These are phyloP conservation scores for Wickerhamiella allomyrinae DNA, from an alignment of 805 yeast genomes.

Conservation along the genomic window DNA sequence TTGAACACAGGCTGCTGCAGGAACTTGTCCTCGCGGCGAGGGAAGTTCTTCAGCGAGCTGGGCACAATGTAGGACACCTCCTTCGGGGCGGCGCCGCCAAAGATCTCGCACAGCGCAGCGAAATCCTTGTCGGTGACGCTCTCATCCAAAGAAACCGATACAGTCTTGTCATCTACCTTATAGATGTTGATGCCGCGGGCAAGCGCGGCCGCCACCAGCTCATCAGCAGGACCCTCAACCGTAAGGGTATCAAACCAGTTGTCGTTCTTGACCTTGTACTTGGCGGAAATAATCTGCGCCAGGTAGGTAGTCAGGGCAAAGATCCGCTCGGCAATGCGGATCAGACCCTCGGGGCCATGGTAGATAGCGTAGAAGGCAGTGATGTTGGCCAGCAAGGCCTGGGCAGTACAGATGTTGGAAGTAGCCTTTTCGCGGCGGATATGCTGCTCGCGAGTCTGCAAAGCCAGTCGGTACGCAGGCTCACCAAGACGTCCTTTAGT, in stretches of 20 bases:
- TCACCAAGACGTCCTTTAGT: slow-evolving; percentile 84
- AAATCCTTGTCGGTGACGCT: slow-evolving; percentile 58
- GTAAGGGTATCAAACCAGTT: slow-evolving; percentile 83
- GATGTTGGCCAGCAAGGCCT: slow-evolving; percentile 88
- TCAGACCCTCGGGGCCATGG: slow-evolving; percentile 84
- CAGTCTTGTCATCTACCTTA: slow-evolving; percentile 43
- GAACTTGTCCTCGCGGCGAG: slow-evolving; percentile 23
- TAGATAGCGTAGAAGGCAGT: slow-evolving; percentile 92
- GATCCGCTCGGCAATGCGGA: slow-evolving; percentile 61
- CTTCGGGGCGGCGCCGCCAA: slow-evolving; percentile 31
- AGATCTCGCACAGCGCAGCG: slow-evolving; percentile 39
- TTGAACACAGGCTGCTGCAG: slow-evolving; percentile 70
- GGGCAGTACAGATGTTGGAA: slow-evolving; percentile 95
- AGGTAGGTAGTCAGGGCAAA: slow-evolving; percentile 59
- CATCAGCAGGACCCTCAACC: slow-evolving; percentile 39
- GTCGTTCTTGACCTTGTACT: slow-evolving; percentile 40
- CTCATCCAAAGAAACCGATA: slow-evolving; percentile 84
- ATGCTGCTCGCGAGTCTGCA: slow-evolving; percentile 97
- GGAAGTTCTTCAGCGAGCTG: slow-evolving; percentile 20
- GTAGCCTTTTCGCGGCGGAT: slow-evolving; percentile 96
- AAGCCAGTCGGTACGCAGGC: slow-evolving; percentile 78
- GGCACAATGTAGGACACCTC: slow-evolving; percentile 14
- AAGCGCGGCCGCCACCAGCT: slow-evolving; percentile 44
- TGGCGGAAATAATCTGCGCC: slow-evolving; percentile 39
- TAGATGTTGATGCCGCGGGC: slow-evolving; percentile 60